A percentile compares a stretch with the other conserved stretches of the same genome.
Evolutionary conservation across 83 land plant species (phyloP).

Genomic region (Larix sibirica): DNA sequence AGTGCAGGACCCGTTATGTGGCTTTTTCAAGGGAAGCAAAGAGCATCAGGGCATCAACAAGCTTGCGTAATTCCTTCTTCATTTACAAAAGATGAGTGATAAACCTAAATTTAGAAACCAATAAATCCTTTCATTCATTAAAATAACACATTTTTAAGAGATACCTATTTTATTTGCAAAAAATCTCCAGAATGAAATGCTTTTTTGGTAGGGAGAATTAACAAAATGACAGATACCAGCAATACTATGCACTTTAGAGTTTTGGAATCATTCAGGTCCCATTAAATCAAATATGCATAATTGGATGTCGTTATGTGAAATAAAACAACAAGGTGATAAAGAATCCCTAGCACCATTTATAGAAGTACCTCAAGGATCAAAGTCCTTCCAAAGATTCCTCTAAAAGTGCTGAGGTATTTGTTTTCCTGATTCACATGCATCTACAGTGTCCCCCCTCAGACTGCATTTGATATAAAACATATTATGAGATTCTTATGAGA

Average conservation of each 20-base stretch:
- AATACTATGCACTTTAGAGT: neutral
- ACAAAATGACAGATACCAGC: neutral
- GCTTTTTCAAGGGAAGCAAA: slow-evolving; percentile 87
- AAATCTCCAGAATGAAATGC: neutral
- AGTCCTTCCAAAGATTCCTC: neutral
- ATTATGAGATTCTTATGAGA: too few relatives aligned
- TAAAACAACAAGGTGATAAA: neutral
- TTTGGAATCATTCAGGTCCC: neutral
- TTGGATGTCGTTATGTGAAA: too few relatives aligned
- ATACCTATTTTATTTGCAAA: neutral
- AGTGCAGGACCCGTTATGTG: slow-evolving; percentile 98
- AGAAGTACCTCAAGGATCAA: neutral
- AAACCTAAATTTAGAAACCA: slow-evolving; percentile 53
- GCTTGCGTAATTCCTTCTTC: slow-evolving; percentile 73
- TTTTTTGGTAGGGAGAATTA: neutral
- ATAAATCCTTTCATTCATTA: neutral
- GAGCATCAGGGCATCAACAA: slow-evolving; percentile 80
- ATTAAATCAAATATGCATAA: neutral
- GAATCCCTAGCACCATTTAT: neutral
- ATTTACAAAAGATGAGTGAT: slow-evolving; percentile 88
- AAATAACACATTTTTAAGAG: too few relatives aligned
- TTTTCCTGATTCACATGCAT: too few relatives aligned
- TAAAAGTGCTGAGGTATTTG: neutral
- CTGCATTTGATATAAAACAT: too few relatives aligned
- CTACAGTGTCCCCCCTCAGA: too few relatives aligned